A percentile compares a stretch with the other conserved stretches of the same genome.
Conservation (phyloP, 2,329 filamentous ascomycete species). For the Botrytis squamosa region DNA sequence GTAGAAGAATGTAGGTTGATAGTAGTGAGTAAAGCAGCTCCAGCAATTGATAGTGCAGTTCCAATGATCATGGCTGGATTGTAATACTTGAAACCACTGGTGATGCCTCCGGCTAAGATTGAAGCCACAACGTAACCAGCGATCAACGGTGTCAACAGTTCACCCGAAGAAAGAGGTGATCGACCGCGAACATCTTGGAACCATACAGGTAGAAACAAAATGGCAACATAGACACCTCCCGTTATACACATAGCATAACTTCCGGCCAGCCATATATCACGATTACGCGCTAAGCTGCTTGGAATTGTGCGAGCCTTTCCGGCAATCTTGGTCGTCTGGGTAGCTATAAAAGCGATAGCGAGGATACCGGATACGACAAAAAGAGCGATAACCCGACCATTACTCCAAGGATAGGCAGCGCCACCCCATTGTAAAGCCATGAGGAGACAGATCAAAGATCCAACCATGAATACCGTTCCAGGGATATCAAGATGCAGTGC, state of each 20-base stretch:
- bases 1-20: constrained; percentile 38
- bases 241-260: background rate
- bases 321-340: constrained; percentile 40
- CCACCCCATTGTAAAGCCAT: constrained; percentile 42
- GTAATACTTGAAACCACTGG: constrained; percentile 39
- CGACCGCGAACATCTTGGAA: constrained; percentile 47
- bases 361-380: constrained; percentile 37
- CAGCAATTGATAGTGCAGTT: constrained; percentile 21
- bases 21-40: constrained; percentile 40
- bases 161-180: constrained; percentile 45
- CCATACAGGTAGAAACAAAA: constrained; percentile 48
- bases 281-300: constrained; percentile 34
- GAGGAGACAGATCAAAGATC: constrained; percentile 37
- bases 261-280: constrained; percentile 27
- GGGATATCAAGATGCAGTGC: constrained; percentile 3
- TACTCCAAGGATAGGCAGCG: constrained; percentile 32
- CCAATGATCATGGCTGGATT: constrained; percentile 27
- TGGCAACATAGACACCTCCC: background rate
- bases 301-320: constrained; percentile 36
- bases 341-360: constrained; percentile 32
- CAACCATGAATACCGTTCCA: constrained; percentile 1
- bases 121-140: constrained; percentile 34
- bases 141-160: constrained; percentile 41
- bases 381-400: constrained; percentile 38
- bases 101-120: constrained; percentile 26